Evolutionary conservation across 345 rosid genomes (phyloP).

Genomic region (Carallia brachiata): DNA sequence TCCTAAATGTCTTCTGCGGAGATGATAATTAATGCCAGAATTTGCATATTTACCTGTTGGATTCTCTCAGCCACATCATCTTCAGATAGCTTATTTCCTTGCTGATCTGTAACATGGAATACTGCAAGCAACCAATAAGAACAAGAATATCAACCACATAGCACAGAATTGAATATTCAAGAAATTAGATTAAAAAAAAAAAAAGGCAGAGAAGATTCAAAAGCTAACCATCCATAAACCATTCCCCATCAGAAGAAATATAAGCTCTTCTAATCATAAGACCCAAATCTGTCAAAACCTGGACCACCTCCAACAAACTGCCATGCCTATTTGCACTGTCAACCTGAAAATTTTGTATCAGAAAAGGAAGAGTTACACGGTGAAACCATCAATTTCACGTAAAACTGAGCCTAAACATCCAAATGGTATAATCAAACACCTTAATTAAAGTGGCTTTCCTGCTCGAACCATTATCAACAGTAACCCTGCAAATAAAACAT

Average conservation of each 20-base stretch:
- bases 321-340: constrained; percentile 80
- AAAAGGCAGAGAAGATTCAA: neutral
- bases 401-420: constrained; percentile 5
- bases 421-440: constrained; percentile 37
- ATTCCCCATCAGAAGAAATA: constrained; percentile 81
- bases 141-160: constrained; percentile 14
- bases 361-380: neutral
- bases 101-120: constrained; percentile 71
- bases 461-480: constrained; percentile 60
- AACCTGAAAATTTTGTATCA: constrained; percentile 39
- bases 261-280: constrained; percentile 71
- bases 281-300: constrained; percentile 74
- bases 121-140: constrained; percentile 38
- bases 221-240: constrained; percentile 86
- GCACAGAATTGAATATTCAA: neutral
- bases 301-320: constrained; percentile 77
- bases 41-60: constrained; percentile 59
- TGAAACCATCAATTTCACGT: constrained; percentile 2
- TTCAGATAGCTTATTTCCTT: constrained; percentile 64
- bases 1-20: neutral
- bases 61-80: constrained; percentile 63
- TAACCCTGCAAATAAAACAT: constrained; percentile 53
- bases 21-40: neutral
- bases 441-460: constrained; percentile 59
- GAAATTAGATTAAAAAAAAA: neutral